Evolutionary conservation across 345 rosid genomes (phyloP), one percentile per base, ranked within the genome.

Genomic region (Lagerstroemia speciosa): DNA sequence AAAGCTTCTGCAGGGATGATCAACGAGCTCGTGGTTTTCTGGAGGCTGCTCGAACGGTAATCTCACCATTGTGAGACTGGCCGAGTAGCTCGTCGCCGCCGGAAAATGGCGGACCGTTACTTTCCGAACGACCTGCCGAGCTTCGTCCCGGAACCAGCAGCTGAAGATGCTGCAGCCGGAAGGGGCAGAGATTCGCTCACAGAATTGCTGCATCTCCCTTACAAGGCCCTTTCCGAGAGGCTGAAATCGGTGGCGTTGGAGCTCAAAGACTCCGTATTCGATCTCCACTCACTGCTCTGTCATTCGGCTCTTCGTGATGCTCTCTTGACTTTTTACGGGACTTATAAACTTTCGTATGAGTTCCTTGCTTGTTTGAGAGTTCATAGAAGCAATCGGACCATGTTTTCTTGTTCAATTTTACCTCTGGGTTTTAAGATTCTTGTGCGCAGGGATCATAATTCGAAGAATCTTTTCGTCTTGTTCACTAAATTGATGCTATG

Each of bases 171-270:
- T 3, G 57, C 34, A 20, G 79, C 67, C 20, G 69, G 29, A 33
- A 32, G 62, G 45, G 32, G 67, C 65, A 53, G 52, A 37, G 81
- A 78, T 64, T 70, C 83, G 4, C 83, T 75, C 61, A 52, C 76
- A 20, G 67, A 55, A 37, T 80, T 84, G 71, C 74, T 85, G 7
- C 72, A 65, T 66, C 76, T 84, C 65, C 89, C 90, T 30, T 70
- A 72, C 78, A 41, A 41, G 76, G 74, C 69, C 86, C 76, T 82
- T 82, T 68, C 78, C 75, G 40, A 82, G 40, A 76, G 27, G 32
- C 82, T 87, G 63, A 68, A 71, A 65, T 32, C 11, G 48, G 76
- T 84, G 22, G 92, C 86, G 46, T 67, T 80, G 22, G 68, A 71
- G 53, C 72, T 87, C 74, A 80, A 80, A 76, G 83, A 79, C 67